A percentile compares a stretch with the other conserved stretches of the same genome.
These are phyloP conservation scores for Cryptococcus sp. DNA, from an alignment of 1,284 basidiomycete species.

Conservation along the genomic window DNA sequence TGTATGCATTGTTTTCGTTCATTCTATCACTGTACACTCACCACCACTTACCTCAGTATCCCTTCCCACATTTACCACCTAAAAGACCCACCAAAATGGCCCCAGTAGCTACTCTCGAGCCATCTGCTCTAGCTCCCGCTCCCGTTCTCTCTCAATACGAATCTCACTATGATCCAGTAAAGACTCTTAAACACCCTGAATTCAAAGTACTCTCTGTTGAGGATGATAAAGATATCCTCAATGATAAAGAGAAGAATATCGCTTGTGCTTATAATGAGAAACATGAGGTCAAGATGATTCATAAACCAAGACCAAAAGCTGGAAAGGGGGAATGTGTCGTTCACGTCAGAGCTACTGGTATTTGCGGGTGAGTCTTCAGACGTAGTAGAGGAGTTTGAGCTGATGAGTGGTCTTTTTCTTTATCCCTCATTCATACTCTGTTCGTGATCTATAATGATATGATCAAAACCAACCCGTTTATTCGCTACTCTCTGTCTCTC, in stretches of 20 bases:
- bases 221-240: slow-evolving; percentile 11
- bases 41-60: too few species aligned
- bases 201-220: slow-evolving; percentile 24
- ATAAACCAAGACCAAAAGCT: slow-evolving; percentile 39
- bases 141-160: slow-evolving; percentile 15
- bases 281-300: slow-evolving; percentile 43
- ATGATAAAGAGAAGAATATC: slow-evolving; percentile 19
- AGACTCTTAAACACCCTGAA: slow-evolving; percentile 29
- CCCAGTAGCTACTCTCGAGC: not conserved
- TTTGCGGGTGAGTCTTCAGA: slow-evolving; percentile 42
- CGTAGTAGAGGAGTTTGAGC: not conserved
- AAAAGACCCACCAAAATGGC: not conserved
- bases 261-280: slow-evolving; percentile 43
- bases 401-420: not conserved
- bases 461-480: not conserved
- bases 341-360: slow-evolving; percentile 46
- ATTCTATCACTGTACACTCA: too few species aligned
- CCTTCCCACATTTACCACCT: too few species aligned
- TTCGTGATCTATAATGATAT: not conserved
- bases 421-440: not conserved
- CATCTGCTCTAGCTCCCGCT: not conserved
- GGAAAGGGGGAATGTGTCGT: slow-evolving; percentile 46
- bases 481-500: too few species aligned
- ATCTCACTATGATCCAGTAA: slow-evolving; percentile 25
- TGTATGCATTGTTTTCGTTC: too few species aligned